Evolutionary conservation across 768 basidiomycete genomes (phyloP).

Genomic region (Mycena kentingensis): DNA sequence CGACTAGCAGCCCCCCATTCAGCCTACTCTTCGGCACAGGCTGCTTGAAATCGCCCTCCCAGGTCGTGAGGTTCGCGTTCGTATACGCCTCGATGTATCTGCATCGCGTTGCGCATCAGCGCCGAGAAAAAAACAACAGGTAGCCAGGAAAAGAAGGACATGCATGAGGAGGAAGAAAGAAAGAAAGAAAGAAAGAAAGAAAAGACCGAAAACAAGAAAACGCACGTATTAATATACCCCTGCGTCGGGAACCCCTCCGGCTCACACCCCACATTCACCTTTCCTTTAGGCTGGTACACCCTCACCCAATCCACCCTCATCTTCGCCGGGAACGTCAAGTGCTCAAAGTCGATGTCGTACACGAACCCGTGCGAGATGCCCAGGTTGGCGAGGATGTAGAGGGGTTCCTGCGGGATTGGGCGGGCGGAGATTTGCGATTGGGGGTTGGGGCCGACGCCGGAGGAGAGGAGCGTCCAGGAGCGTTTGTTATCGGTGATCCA

Average conservation of each 20-base stretch:
- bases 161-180: conserved; percentile 7
- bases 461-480: conserved; percentile 59
- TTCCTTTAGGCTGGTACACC: conserved; percentile 61
- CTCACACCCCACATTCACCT: conserved; percentile 65
- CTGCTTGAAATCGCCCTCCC: conserved; percentile 43
- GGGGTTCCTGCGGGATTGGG: conserved; percentile 69
- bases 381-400: conserved; percentile 75
- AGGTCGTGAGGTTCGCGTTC: conserved; percentile 54
- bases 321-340: conserved; percentile 54
- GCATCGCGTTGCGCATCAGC: conserved; percentile 13
- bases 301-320: conserved; percentile 85
- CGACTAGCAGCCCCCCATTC: too few relatives aligned
- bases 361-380: conserved; percentile 75
- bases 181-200: neutral
- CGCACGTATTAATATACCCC: conserved; percentile 73
- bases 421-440: conserved; percentile 55
- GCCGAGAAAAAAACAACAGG: neutral
- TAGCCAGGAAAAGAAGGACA: neutral
- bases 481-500: conserved; percentile 62
- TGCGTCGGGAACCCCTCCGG: conserved; percentile 73
- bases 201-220: conserved; percentile 21
- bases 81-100: conserved; percentile 66
- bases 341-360: conserved; percentile 57
- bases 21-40: conserved; percentile 57
- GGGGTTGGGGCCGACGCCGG: conserved; percentile 53